Evolutionary conservation across 169 alveolate species (phyloP).

Genomic region (Plasmodium ovale): DNA sequence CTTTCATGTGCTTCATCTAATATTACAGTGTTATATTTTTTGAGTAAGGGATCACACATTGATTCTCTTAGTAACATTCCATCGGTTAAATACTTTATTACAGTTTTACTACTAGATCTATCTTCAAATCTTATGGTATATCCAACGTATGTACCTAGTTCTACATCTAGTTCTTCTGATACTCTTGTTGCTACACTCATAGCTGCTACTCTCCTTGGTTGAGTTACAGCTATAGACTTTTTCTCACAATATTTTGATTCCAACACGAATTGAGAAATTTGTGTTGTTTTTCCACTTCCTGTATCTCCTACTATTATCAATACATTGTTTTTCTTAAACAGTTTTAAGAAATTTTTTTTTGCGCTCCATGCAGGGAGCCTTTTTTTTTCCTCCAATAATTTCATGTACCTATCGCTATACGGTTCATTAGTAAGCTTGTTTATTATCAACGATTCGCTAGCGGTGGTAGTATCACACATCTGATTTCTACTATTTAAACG

Average conservation of each 20-base stretch:
- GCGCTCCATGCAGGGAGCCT: constrained; percentile 93
- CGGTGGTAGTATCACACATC: too few species aligned
- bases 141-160: constrained; percentile 97
- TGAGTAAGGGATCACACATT: constrained; percentile 93
- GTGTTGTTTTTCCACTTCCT: constrained; percentile 99
- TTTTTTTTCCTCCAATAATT: constrained; percentile 86
- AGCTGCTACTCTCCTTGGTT: constrained; percentile 99
- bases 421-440: constrained; percentile 73
- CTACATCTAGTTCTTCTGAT: constrained; percentile 97
- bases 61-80: constrained; percentile 99
- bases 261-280: constrained; percentile 96
- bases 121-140: constrained; percentile 99
- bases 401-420: constrained; percentile 85
- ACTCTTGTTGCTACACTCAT: constrained; percentile 99
- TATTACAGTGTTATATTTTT: constrained; percentile 92
- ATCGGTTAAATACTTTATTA: constrained; percentile 97
- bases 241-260: constrained; percentile 89
- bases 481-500: too few species aligned
- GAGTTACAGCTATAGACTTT: constrained; percentile 96
- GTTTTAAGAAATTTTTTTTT: constrained; percentile 86
- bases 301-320: constrained; percentile 95
- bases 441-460: too few species aligned
- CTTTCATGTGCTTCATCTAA: constrained; percentile 99
- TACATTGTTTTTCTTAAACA: constrained; percentile 85
- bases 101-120: constrained; percentile 89